Base-by-base conservation (phyloP, 177 flowering plant genomes). In the Vitis hybrid region DNA sequence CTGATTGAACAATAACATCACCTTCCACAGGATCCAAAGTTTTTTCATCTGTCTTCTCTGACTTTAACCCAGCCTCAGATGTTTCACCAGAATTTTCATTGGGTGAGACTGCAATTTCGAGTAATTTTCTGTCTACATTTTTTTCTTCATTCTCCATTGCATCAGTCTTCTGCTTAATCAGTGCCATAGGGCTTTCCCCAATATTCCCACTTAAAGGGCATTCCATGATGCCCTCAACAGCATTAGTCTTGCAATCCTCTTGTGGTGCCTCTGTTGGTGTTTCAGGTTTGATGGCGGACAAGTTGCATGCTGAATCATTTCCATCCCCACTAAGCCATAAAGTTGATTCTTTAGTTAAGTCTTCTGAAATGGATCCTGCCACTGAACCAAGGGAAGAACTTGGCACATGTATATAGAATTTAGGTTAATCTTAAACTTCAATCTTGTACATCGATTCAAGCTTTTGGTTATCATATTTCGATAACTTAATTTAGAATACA, bases 51-150 rank as follows among this genome's bases (percentile, higher is more conserved):
- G 21, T 65, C 61, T 65, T 62, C 39, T 60, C 65, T 32, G 63
- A 19, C 39, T 65, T 68, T 32, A 63, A 50, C 51, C 23, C 74
- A 21, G 23, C 56, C 66, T 63, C 78, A 56, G 73, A 54, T 52
- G 70, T 49, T 70, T 68, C 64, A 4, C 2, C 26, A 26, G 48
- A 61, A 62, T 19, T 8, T 54, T 60, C 72, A 74, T 18, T 21
- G 14, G 74, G 11, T 50, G 59, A 64, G 49, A 63, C 50, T 32
- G 12, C 69, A 26, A 2, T 54, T 17, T 52, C 71, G 26, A 17
- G 13, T 12, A 32, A 14, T 11, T 15, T 59, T 49, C 54, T 26
- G 30, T 70, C 78, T 62, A 51, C 19, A 48, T 60, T 51, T 17
- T 32, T 64, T 39, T 61, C 50, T 56, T 60, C 77, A 51, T 51